Evolutionary conservation across 345 rosid species (phyloP).

Genomic region (Moricandia arvensis): DNA sequence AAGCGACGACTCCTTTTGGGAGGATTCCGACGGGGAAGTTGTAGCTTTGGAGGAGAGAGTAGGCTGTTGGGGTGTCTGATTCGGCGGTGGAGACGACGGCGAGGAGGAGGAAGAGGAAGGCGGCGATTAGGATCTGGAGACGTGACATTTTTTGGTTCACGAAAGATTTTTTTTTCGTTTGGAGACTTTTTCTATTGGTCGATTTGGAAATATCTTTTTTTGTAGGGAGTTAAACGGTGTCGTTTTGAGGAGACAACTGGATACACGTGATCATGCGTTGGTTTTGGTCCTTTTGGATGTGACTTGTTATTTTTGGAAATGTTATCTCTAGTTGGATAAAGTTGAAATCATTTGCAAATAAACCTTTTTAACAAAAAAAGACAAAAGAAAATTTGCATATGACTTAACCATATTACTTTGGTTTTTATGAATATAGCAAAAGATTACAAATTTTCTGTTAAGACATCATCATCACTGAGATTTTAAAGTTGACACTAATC

Average conservation of each 20-base stretch:
- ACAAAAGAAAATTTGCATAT: too few relatives aligned
- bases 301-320: not conserved
- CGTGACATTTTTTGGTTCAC: conserved; percentile 25
- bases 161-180: not conserved
- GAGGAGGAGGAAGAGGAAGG: conserved; percentile 32
- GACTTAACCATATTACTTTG: too few relatives aligned
- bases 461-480: too few relatives aligned
- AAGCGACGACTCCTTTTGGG: conserved; percentile 61
- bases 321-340: not conserved
- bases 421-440: too few relatives aligned
- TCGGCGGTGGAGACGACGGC: conserved; percentile 5
- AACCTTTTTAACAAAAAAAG: too few relatives aligned
- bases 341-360: not conserved
- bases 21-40: conserved; percentile 83
- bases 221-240: not conserved
- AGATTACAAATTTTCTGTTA: too few relatives aligned
- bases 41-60: conserved; percentile 61
- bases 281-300: not conserved
- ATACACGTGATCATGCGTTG: conserved; percentile 1
- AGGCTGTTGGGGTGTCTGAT: conserved; percentile 46
- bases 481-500: too few relatives aligned
- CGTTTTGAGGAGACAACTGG: not conserved
- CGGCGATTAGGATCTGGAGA: conserved; percentile 13
- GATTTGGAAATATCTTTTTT: not conserved
- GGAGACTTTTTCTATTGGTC: conserved; percentile 7